phyloP scores from a whole-genome alignment of 225 moss, liverwort and hornwort species.

The Neckera pumila region DNA sequence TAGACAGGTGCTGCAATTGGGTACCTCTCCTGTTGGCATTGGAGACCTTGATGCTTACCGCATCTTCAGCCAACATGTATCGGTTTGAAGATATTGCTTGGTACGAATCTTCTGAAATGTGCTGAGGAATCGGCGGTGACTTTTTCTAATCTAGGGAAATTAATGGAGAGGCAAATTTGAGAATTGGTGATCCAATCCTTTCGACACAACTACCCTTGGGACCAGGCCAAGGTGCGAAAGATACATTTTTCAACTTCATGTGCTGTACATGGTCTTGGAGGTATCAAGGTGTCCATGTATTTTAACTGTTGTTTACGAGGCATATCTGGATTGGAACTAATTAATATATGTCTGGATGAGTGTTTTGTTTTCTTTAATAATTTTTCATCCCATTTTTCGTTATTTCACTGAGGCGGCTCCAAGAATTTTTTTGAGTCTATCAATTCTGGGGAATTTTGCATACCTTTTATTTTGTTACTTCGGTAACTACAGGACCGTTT shows the following conservation, averaged over 20 bases:
- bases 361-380: no score
- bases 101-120: background rate
- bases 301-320: background rate
- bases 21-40: background rate
- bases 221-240: background rate
- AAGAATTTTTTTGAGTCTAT: no score
- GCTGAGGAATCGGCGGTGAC: background rate
- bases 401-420: background rate
- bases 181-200: background rate
- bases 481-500: background rate
- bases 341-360: no score
- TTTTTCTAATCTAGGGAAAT: background rate
- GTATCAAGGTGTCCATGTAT: background rate
- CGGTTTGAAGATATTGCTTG: background rate
- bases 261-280: background rate
- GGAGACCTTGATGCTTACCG: background rate
- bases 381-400: background rate
- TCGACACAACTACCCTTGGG: background rate
- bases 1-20: background rate
- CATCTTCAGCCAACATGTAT: background rate
- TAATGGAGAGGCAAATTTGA: background rate
- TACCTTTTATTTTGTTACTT: no score
- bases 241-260: no score
- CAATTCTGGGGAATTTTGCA: background rate
- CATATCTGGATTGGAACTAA: background rate